phyloP scores from a whole-genome alignment of 2,329 filamentous ascomycete genomes.

The Penicillium vulpinum region DNA sequence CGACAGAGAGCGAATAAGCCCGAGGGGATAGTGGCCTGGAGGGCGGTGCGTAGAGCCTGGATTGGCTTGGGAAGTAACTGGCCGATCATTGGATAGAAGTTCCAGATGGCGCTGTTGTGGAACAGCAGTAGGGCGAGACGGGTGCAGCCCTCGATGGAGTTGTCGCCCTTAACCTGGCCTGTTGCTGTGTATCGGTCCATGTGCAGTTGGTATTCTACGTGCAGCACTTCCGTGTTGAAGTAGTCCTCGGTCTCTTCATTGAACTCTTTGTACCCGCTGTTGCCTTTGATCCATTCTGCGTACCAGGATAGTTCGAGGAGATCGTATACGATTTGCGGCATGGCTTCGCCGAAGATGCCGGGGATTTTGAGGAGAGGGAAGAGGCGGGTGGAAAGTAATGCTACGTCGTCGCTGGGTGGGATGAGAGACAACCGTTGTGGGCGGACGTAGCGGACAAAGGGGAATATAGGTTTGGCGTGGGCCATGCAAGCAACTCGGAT shows the following conservation, averaged over 20 bases:
- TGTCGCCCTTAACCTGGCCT: conserved; percentile 37
- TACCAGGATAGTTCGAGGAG: conserved; percentile 39
- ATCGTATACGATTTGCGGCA: conserved; percentile 37
- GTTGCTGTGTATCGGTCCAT: conserved; percentile 38
- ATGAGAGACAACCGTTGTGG: conserved; percentile 31
- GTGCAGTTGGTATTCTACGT: conserved; percentile 40
- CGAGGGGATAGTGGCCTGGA: conserved; percentile 34
- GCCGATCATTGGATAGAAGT: conserved; percentile 39
- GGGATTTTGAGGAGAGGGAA: conserved; percentile 36
- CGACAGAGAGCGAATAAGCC: conserved; percentile 35
- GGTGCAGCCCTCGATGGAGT: conserved; percentile 39
- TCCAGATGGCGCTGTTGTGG: conserved; percentile 43
- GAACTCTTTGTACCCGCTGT: conserved; percentile 30
- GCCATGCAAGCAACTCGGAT: conserved; percentile 43
- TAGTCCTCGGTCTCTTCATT: conserved; percentile 40
- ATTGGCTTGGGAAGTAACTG: conserved; percentile 39
- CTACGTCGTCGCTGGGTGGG: conserved; percentile 33
- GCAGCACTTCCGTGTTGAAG: conserved; percentile 43
- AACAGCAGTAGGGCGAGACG: conserved; percentile 41
- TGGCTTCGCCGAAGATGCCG: conserved; percentile 34
- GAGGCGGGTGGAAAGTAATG: conserved; percentile 34
- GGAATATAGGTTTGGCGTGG: conserved; percentile 40
- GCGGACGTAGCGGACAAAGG: conserved; percentile 38
- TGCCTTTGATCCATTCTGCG: conserved; percentile 39
- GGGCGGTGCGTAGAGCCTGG: conserved; percentile 32